Evolutionary conservation across 208 protist genomes (phyloP).

Genomic region (Leishmania arabica): DNA sequence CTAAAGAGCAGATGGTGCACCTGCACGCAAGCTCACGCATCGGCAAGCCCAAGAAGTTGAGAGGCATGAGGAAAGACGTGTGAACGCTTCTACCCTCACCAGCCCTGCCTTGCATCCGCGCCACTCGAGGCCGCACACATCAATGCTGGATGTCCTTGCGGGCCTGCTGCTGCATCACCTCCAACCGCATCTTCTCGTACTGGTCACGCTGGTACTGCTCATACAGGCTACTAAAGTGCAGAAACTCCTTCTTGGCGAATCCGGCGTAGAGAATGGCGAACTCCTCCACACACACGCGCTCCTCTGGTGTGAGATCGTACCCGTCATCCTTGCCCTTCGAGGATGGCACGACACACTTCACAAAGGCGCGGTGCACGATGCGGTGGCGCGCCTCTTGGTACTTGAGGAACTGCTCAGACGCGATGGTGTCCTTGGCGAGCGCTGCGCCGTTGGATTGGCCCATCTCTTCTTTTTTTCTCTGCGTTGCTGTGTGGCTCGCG

Average conservation of each 20-base stretch:
- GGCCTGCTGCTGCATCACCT: slow-evolving; percentile 68
- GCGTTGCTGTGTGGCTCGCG: background rate
- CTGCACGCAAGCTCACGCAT: background rate
- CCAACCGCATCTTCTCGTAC: slow-evolving; percentile 58
- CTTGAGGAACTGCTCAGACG: slow-evolving; percentile 70
- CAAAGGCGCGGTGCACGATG: slow-evolving; percentile 65
- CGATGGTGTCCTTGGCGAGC: slow-evolving; percentile 68
- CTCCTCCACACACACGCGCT: slow-evolving; percentile 80
- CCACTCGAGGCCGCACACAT: background rate
- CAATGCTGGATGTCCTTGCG: slow-evolving; percentile 65
- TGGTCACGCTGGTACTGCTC: slow-evolving; percentile 78
- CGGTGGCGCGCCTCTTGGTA: slow-evolving; percentile 65
- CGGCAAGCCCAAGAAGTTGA: background rate
- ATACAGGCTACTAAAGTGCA: slow-evolving; percentile 71
- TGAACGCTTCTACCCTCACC: background rate
- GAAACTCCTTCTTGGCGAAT: slow-evolving; percentile 61
- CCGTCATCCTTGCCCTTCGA: slow-evolving; percentile 47
- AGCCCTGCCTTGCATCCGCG: background rate
- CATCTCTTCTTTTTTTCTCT: slow-evolving; percentile 39
- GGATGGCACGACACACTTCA: slow-evolving; percentile 74
- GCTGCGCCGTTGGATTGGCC: slow-evolving; percentile 61
- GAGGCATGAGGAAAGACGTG: background rate
- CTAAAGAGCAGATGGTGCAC: background rate
- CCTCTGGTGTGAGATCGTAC: slow-evolving; percentile 56
- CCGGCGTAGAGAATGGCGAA: slow-evolving; percentile 78